Conservation (phyloP, 192 early-diverging fungal genomes). For the Phycomyces blakesleeanus region DNA sequence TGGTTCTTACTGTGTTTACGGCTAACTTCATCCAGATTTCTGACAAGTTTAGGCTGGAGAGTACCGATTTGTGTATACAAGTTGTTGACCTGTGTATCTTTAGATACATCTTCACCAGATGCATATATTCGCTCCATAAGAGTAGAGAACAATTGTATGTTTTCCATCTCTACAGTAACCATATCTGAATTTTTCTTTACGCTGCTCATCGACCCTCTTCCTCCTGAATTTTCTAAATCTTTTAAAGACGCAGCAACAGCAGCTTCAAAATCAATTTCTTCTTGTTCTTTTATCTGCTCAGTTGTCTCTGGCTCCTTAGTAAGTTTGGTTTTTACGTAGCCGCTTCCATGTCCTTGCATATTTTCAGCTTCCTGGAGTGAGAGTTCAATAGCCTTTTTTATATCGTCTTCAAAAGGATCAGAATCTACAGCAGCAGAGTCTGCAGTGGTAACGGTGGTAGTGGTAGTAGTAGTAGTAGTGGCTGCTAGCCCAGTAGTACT, state of each 20-base stretch:
- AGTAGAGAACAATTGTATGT: conserved; percentile 84
- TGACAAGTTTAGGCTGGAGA: conserved; percentile 79
- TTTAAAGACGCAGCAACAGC: conserved; percentile 76
- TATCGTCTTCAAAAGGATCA: conserved; percentile 77
- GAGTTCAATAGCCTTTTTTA: conserved; percentile 88
- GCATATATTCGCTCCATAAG: conserved; percentile 75
- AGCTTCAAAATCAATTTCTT: conserved; percentile 66
- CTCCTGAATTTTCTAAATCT: conserved; percentile 45
- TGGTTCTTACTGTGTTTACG: conserved; percentile 64
- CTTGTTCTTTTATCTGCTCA: conserved; percentile 41
- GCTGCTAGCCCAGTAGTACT: neutral
- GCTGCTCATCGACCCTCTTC: conserved; percentile 9
- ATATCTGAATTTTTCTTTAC: conserved; percentile 53
- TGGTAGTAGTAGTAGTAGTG: conserved; percentile 14
- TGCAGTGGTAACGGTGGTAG: conserved; percentile 1
- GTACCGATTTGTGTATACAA: conserved; percentile 85
- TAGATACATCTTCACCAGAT: conserved; percentile 69
- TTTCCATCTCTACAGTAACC: conserved; percentile 76
- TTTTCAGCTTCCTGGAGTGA: conserved; percentile 75
- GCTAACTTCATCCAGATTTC: conserved; percentile 66
- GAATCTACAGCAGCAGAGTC: conserved; percentile 24
- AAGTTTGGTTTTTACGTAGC: neutral
- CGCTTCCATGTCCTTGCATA: conserved; percentile 23
- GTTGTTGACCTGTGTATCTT: conserved; percentile 70
- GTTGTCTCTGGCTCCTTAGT: conserved; percentile 2